Percentiles rank a stretch among this genome's conserved stretches.
phyloP scores from a whole-genome alignment of 192 early-diverging fungal species.

The Dimargaris cristalligena region DNA sequence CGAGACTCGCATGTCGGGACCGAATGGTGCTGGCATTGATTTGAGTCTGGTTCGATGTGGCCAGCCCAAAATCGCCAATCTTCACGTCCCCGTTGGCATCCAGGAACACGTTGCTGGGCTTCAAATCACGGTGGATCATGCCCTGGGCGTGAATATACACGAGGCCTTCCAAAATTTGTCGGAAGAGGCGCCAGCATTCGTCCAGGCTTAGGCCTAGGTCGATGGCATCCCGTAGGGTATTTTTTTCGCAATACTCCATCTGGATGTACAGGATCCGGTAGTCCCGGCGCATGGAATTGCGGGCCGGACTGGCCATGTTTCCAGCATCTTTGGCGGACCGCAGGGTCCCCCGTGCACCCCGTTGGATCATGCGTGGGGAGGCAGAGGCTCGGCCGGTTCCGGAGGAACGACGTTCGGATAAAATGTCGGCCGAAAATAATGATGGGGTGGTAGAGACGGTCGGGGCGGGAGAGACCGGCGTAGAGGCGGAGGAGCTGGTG shows the following conservation, averaged over 20 bases:
- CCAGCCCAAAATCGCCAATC: conserved; percentile 96
- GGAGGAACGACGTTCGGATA: too few species aligned
- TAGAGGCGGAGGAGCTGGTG: too few species aligned
- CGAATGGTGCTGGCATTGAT: conserved; percentile 15
- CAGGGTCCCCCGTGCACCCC: too few species aligned
- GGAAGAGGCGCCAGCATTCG: conserved; percentile 68
- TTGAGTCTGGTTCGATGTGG: conserved; percentile 35
- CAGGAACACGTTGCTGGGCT: conserved; percentile 54
- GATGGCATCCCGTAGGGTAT: conserved; percentile 72
- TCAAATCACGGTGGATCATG: conserved; percentile 61
- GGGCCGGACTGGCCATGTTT: too few species aligned
- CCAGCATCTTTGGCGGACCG: too few species aligned
- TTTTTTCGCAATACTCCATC: conserved; percentile 97
- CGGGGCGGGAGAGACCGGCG: too few species aligned
- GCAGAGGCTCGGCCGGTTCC: too few species aligned
- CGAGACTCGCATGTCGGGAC: conserved; percentile 14
- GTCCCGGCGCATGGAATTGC: conserved; percentile 11
- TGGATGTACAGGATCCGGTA: conserved; percentile 75
- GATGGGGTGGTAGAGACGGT: too few species aligned
- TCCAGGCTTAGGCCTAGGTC: conserved; percentile 60
- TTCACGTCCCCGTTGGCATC: conserved; percentile 37
- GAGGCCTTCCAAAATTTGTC: conserved; percentile 81
- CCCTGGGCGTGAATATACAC: conserved; percentile 76
- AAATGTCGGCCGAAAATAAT: too few species aligned
- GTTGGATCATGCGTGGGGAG: too few species aligned